These are phyloP conservation scores for Hygrocybe coccinea DNA, from an alignment of 768 basidiomycete genomes.

Conservation along the genomic window DNA sequence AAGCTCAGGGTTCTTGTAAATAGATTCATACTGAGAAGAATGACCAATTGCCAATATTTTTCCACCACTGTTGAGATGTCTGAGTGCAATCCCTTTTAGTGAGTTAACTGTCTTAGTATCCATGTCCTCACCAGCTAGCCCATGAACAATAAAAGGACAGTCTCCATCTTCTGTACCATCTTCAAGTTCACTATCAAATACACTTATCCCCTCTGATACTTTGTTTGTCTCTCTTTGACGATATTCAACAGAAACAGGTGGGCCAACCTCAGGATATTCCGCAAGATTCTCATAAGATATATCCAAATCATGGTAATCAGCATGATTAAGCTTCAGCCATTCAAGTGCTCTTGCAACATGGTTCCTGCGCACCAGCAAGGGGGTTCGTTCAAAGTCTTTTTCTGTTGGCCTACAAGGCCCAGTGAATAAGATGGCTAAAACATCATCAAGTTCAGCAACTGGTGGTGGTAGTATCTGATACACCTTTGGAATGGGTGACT, in stretches of 20 bases:
- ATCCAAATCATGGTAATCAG: constrained; percentile 26
- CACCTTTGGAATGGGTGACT: constrained; percentile 27
- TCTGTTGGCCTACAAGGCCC: constrained; percentile 23
- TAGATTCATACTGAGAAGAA: constrained; percentile 12
- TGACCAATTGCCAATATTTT: constrained; percentile 21
- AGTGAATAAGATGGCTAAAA: constrained; percentile 31
- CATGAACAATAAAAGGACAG: constrained; percentile 38
- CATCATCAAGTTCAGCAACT: constrained; percentile 28
- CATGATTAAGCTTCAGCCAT: constrained; percentile 34
- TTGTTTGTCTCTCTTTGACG: constrained; percentile 3
- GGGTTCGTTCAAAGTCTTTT: constrained; percentile 23
- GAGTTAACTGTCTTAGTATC: constrained; percentile 11
- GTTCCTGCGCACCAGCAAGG: constrained; percentile 28
- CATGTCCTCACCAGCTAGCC: constrained; percentile 24
- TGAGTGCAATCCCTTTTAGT: constrained; percentile 20
- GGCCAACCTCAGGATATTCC: constrained; percentile 10
- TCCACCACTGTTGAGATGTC: constrained; percentile 14
- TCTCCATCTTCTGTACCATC: constrained; percentile 21
- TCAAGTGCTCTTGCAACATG: constrained; percentile 25
- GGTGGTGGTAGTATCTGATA: constrained; percentile 31
- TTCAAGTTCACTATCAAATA: constrained; percentile 12
- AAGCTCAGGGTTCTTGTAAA: constrained; percentile 28
- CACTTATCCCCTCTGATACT: constrained; percentile 6
- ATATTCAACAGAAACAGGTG: constrained; percentile 24
- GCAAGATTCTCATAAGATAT: constrained; percentile 23